A percentile compares a stretch with the other conserved stretches of the same genome.
These are phyloP conservation scores for Trypanosoma avium DNA, from an alignment of 208 protist genomes.

Conservation along the genomic window DNA sequence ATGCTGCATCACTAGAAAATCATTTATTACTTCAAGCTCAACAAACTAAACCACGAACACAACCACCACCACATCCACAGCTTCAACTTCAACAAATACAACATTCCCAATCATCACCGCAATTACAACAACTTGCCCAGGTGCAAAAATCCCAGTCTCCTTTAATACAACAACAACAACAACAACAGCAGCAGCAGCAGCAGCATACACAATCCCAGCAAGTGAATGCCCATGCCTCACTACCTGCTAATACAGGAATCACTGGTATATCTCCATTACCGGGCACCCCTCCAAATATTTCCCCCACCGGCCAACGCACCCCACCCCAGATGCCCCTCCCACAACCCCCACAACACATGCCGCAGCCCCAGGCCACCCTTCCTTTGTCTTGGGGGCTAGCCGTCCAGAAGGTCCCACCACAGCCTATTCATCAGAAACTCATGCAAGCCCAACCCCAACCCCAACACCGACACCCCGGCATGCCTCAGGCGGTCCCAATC, in stretches of 20 bases:
- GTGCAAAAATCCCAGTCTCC: not conserved
- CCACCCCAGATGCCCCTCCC: constrained; percentile 23
- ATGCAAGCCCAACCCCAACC: constrained; percentile 24
- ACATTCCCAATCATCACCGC: constrained; percentile 18
- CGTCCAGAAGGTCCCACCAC: constrained; percentile 18
- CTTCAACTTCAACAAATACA: constrained; percentile 3
- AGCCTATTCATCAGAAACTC: constrained; percentile 18
- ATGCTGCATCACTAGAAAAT: constrained; percentile 57
- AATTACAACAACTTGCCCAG: constrained; percentile 16
- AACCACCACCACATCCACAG: constrained; percentile 3
- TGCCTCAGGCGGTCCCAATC: constrained; percentile 24
- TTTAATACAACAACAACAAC: constrained; percentile 8
- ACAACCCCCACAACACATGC: constrained; percentile 28
- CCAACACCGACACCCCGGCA: constrained; percentile 13
- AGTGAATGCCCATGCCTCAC: not conserved
- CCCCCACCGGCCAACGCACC: constrained; percentile 18
- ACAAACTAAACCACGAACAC: constrained; percentile 21
- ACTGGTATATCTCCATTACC: not conserved
- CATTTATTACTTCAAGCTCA: constrained; percentile 49
- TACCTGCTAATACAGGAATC: constrained; percentile 7
- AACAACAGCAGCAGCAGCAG: constrained; percentile 19
- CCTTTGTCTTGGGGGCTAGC: constrained; percentile 28
- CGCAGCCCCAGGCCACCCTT: constrained; percentile 31
- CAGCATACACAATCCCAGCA: constrained; percentile 27
- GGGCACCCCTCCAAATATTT: constrained; percentile 9